Percentiles rank a stretch among this genome's conserved stretches.
These are phyloP conservation scores for Capsicum rhomboideum DNA, from an alignment of 257 asterid species.

Conservation along the genomic window DNA sequence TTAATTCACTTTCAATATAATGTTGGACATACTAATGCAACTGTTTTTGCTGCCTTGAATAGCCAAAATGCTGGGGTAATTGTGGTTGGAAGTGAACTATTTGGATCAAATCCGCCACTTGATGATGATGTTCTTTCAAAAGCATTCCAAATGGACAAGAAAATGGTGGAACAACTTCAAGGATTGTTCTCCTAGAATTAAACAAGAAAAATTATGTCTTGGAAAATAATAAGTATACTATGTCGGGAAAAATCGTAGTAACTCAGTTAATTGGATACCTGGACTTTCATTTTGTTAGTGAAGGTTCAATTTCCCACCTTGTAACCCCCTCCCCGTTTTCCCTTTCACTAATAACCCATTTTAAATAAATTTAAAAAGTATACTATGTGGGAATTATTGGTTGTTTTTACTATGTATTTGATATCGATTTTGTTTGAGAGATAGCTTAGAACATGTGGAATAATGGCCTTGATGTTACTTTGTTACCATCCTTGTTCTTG, in stretches of 20 bases:
- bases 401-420: not conserved
- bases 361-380: too few relatives aligned
- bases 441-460: not conserved
- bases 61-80: slow-evolving; percentile 2
- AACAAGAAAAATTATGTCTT: not conserved
- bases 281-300: not conserved
- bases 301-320: not conserved
- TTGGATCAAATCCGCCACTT: not conserved
- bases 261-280: not conserved
- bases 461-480: not conserved
- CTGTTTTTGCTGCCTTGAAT: not conserved
- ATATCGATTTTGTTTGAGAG: not conserved
- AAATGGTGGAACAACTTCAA: not conserved
- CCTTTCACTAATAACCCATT: not conserved
- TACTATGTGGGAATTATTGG: not conserved
- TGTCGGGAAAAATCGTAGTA: too few relatives aligned
- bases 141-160: not conserved
- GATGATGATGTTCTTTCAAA: not conserved
- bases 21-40: not conserved
- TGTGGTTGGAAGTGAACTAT: not conserved
- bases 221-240: not conserved
- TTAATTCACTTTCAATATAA: slow-evolving; percentile 4
- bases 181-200: not conserved
- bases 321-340: too few relatives aligned
- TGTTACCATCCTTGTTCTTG: not conserved